Percentiles rank a stretch among this genome's conserved stretches.
Conservation (phyloP, 257 asterid genomes). For the Ligustrum vulgare region DNA sequence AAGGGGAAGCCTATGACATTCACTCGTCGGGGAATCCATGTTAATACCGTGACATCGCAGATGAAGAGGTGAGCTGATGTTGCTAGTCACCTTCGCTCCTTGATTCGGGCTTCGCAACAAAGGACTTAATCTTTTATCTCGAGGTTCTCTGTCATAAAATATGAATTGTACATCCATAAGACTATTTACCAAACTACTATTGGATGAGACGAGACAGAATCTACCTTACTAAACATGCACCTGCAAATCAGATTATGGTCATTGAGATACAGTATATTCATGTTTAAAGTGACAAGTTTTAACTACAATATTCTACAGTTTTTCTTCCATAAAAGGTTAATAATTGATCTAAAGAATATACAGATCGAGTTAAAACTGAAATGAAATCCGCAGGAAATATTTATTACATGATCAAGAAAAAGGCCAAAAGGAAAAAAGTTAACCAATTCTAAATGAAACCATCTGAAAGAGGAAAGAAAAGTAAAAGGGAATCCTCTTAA, state of each 20-base stretch:
- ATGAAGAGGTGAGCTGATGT: slow-evolving; percentile 66
- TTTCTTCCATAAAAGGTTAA: not conserved
- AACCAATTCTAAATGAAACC: no score
- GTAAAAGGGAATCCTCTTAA: no score
- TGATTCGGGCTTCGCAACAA: slow-evolving; percentile 66
- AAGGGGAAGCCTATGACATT: slow-evolving; percentile 74
- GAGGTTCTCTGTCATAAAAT: slow-evolving; percentile 54
- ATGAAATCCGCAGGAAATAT: no score
- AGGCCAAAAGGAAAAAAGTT: no score
- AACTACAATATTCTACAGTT: no score
- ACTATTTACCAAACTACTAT: slow-evolving; percentile 9
- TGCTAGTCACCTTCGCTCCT: slow-evolving; percentile 53
- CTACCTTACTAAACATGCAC: not conserved
- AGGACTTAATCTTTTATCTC: slow-evolving; percentile 61
- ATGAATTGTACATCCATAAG: slow-evolving; percentile 28
- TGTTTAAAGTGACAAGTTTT: not conserved
- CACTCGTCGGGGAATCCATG: slow-evolving; percentile 65
- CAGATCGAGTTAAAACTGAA: not conserved
- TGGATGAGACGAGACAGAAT: not conserved
- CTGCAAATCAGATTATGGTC: not conserved
- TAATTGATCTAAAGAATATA: no score
- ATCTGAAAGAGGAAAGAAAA: no score
- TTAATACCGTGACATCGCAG: slow-evolving; percentile 56
- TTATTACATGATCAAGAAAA: no score
- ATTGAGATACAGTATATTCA: not conserved